Evolutionary conservation across 108 stramenopile genomes (phyloP), one percentile per base, ranked within the genome.

Genomic region (Fistulifera pelliculosa): DNA sequence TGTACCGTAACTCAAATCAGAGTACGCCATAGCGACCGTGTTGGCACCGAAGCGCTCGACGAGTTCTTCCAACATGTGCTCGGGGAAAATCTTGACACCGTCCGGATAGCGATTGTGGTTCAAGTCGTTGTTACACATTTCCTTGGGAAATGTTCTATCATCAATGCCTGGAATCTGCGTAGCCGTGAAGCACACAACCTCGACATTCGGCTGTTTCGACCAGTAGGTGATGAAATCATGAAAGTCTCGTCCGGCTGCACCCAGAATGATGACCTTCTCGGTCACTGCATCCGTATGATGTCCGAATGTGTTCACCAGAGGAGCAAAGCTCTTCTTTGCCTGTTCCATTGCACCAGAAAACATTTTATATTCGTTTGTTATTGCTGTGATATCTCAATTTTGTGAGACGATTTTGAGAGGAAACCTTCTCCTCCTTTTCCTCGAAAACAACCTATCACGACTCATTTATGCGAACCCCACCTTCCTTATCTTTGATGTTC

Each of bases 91-190:
- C 58, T 54, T 58, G n/a, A 73, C 39, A 19, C 72, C 72, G 50
- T 73, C 35, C 12, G 72, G 72, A 27, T 73, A 73, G 1, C 58
- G 55, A 45, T 73, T 69, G 22, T 62, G 63, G 57, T 73, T 73
- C 42, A 68, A 53, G 25, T 73, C 63, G 49, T 73, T 73, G 26
- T 69, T 64, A 51, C 72, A 73, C 41, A 73, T 43, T 52, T 73
- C 72, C 22, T 66, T 31, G 3, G 72, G 72, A 38, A 61, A 73
- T 12, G 68, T 21, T 14, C 72, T 31, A 16, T 67, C 55, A 15
- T 64, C 67, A 16, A 73, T 73, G 0, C 72, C 72, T 26, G 72
- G 72, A 35, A 70, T 70, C 41, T 70, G 69, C 0, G 54, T 58
- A 22, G 54, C 69, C 22, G 69, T 70, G 45, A 70, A 55, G 52